Conservation (phyloP, 768 basidiomycete species). For the Leccinellum albellum region DNA sequence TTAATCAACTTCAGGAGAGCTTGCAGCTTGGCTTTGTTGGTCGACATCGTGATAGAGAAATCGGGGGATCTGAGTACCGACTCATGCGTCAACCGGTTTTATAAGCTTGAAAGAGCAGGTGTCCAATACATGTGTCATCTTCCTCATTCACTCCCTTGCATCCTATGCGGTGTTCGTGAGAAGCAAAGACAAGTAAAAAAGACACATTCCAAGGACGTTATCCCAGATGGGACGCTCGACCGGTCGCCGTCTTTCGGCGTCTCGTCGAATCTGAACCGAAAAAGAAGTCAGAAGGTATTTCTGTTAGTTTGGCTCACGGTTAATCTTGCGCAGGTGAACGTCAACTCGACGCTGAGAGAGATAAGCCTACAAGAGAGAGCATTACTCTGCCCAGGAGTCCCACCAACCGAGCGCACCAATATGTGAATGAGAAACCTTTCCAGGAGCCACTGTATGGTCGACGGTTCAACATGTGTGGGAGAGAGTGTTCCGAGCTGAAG, state of each 20-base stretch:
- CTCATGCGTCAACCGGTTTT: background rate
- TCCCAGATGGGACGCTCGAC: no score
- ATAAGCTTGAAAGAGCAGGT: background rate
- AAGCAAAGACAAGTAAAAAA: background rate
- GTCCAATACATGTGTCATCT: background rate
- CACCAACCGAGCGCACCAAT: background rate
- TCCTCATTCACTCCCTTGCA: background rate
- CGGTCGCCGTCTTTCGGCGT: no score
- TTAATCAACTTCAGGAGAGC: constrained; percentile 31
- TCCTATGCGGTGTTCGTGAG: background rate
- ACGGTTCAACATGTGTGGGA: background rate
- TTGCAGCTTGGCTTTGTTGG: constrained; percentile 22
- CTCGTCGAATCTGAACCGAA: no score
- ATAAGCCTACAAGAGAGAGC: constrained; percentile 5
- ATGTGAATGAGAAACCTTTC: constrained; percentile 1
- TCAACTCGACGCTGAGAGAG: constrained; percentile 7
- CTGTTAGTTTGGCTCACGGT: constrained; percentile 7
- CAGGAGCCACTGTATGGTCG: background rate
- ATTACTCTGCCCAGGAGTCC: background rate
- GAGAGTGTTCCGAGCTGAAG: no score
- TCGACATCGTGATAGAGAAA: constrained; percentile 11
- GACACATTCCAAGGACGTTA: background rate
- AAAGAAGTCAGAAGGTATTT: constrained; percentile 1
- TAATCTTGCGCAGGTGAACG: background rate
- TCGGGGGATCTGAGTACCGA: background rate